Evolutionary conservation across 1,284 basidiomycete species (phyloP).

Genomic region (Leccinum fuscescens): DNA sequence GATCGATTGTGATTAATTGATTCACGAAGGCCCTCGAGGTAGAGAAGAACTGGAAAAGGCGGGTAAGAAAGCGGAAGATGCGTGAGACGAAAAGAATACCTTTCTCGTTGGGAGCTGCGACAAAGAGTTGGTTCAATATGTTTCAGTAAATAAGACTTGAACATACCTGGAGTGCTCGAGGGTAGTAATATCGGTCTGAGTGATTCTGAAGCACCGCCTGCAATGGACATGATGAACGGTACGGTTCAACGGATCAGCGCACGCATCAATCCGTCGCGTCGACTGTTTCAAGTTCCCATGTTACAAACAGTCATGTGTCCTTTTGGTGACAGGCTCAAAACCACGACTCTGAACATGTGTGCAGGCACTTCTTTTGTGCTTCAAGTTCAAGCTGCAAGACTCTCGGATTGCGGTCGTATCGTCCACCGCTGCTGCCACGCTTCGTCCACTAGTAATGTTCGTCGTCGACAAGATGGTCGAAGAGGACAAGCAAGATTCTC

Average conservation of each 20-base stretch:
- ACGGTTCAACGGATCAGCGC: not conserved
- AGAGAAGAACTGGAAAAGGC: conserved; percentile 55
- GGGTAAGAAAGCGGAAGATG: conserved; percentile 9
- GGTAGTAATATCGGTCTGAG: conserved; percentile 62
- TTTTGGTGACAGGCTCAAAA: not conserved
- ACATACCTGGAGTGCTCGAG: conserved; percentile 66
- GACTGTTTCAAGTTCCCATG: no score
- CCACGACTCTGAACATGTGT: not conserved
- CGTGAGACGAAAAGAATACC: conserved; percentile 32
- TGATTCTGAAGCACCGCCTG: conserved; percentile 35
- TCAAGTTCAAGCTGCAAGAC: conserved; percentile 79
- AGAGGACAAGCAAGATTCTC: conserved; percentile 62
- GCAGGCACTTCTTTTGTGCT: conserved; percentile 87
- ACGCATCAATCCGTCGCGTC: no score
- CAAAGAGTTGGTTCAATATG: conserved; percentile 5
- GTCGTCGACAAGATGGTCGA: conserved; percentile 92
- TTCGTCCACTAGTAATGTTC: conserved; percentile 96
- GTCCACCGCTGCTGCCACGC: conserved; percentile 93
- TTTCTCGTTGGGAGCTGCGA: conserved; percentile 51
- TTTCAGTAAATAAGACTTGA: not conserved
- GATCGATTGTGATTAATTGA: conserved; percentile 35
- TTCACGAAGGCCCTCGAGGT: conserved; percentile 60
- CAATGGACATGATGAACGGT: conserved; percentile 20
- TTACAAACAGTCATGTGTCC: no score
- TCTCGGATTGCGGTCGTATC: conserved; percentile 95